These are phyloP conservation scores for Themeda triandra DNA, from an alignment of 176 grass and related monocot genomes.

Conservation along the genomic window DNA sequence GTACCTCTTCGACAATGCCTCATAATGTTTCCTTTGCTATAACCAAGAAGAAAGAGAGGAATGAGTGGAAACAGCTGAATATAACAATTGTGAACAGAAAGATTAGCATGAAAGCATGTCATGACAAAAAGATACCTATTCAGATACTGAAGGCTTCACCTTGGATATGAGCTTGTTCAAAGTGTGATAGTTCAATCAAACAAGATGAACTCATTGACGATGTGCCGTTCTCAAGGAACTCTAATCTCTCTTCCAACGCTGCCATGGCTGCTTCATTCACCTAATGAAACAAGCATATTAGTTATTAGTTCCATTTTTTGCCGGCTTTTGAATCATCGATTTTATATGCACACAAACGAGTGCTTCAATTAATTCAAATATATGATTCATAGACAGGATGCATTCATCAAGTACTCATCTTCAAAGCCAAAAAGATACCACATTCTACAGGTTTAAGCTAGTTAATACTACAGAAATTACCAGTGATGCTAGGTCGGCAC, in stretches of 20 bases:
- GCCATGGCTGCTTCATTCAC: constrained; percentile 76
- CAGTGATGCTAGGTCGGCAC: constrained; percentile 68
- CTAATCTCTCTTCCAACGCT: constrained; percentile 57
- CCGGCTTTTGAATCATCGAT: no score
- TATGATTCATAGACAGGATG: background rate
- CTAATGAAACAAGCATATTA: constrained; percentile 33
- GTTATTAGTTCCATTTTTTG: background rate
- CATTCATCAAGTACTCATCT: no score
- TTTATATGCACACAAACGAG: background rate
- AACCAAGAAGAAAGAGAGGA: background rate
- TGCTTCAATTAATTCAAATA: no score
- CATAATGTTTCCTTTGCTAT: constrained; percentile 58
- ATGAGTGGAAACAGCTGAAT: background rate
- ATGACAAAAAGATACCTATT: constrained; percentile 44
- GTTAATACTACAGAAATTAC: constrained; percentile 16
- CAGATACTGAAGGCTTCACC: constrained; percentile 66
- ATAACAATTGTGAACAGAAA: background rate
- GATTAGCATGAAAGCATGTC: background rate
- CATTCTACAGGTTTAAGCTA: no score
- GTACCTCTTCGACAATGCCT: constrained; percentile 40
- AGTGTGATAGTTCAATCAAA: constrained; percentile 51
- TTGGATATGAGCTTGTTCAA: constrained; percentile 50
- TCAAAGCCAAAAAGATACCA: no score
- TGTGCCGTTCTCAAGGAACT: constrained; percentile 37
- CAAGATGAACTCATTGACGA: constrained; percentile 32